Conservation (phyloP, 768 basidiomycete genomes). For the Tricholoma flavovirens region DNA sequence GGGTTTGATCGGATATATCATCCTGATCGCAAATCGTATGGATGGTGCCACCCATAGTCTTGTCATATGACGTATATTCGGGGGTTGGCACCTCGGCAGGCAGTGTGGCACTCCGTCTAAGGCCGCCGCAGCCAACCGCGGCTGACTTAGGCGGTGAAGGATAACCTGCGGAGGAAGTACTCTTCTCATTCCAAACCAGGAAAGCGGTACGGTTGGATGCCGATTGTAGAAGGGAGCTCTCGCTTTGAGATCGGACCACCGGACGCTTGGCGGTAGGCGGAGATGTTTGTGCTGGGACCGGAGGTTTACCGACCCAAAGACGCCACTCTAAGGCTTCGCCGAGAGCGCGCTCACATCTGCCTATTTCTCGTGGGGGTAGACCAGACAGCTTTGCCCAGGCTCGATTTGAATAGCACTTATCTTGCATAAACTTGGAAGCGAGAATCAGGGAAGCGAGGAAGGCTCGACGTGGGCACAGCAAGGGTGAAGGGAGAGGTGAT, state of each 20-base stretch:
- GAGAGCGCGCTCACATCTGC: conserved; percentile 82
- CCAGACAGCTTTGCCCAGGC: conserved; percentile 96
- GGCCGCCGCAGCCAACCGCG: conserved; percentile 12
- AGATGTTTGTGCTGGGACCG: conserved; percentile 20
- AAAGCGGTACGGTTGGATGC: conserved; percentile 20
- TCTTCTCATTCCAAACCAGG: conserved; percentile 16
- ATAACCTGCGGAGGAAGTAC: neutral
- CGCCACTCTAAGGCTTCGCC: conserved; percentile 85
- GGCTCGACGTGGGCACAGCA: conserved; percentile 82
- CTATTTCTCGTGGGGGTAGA: conserved; percentile 78
- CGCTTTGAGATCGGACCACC: conserved; percentile 48
- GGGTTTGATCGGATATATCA: neutral
- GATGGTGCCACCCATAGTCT: neutral
- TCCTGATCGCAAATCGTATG: neutral
- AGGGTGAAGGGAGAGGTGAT: conserved; percentile 61
- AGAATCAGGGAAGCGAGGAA: conserved; percentile 87
- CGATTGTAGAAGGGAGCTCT: conserved; percentile 25
- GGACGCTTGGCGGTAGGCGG: conserved; percentile 25
- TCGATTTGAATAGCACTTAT: conserved; percentile 88
- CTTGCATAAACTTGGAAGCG: conserved; percentile 90
- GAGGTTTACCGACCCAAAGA: conserved; percentile 83
- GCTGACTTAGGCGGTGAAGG: neutral
- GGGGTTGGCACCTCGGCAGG: conserved; percentile 26
- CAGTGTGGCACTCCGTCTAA: conserved; percentile 39
- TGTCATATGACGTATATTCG: neutral